phyloP scores from a whole-genome alignment of 2,329 filamentous ascomycete genomes.

The Aureobasidium pullulans region DNA sequence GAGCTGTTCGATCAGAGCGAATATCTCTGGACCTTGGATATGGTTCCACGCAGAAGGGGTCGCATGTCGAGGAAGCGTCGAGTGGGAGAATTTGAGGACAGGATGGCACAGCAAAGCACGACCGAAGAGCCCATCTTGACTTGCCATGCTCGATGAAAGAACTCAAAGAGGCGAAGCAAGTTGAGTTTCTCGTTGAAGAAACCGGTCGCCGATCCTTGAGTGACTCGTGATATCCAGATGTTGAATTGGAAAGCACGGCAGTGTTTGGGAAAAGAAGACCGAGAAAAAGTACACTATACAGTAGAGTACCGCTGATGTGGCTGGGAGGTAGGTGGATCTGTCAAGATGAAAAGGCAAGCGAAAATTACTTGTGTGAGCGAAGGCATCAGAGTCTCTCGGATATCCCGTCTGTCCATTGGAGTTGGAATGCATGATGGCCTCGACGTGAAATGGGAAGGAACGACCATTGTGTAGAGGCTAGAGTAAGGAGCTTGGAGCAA shows the following conservation, averaged over 20 bases:
- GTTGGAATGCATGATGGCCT: too few species aligned
- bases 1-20: background rate
- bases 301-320: too few species aligned
- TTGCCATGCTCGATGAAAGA: background rate
- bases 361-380: too few species aligned
- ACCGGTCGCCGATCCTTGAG: too few species aligned
- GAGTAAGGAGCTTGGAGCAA: background rate
- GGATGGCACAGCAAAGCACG: slow-evolving; percentile 5
- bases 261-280: too few species aligned
- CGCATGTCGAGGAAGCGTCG: background rate
- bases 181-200: background rate
- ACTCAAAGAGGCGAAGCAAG: background rate
- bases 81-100: slow-evolving; percentile 9
- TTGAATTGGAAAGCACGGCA: too few species aligned
- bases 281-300: too few species aligned
- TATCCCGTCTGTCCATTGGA: too few species aligned
- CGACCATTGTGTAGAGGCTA: background rate
- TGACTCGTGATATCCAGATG: too few species aligned
- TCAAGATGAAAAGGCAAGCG: too few species aligned
- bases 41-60: slow-evolving; percentile 1
- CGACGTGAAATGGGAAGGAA: background rate
- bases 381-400: too few species aligned
- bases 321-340: too few species aligned
- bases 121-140: slow-evolving; percentile 3
- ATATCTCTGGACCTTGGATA: slow-evolving; percentile 1